phyloP scores from a whole-genome alignment of 768 basidiomycete species.

The Kwoniella botswanensis region DNA sequence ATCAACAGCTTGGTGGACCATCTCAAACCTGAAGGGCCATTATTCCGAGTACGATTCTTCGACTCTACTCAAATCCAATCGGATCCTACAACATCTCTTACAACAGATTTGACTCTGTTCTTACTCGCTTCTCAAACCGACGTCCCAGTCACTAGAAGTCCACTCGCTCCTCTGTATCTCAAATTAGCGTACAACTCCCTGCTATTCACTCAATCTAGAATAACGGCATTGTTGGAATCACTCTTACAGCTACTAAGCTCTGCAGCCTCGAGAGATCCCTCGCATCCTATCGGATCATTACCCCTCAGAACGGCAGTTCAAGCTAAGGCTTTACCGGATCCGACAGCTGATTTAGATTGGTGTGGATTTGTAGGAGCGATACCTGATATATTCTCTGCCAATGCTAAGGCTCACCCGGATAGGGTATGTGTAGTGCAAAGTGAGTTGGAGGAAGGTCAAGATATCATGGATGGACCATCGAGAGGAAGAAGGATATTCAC shows the following conservation, averaged over 20 bases:
- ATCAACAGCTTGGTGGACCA: slow-evolving; percentile 76
- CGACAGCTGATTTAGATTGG: slow-evolving; percentile 89
- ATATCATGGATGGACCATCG: slow-evolving; percentile 53
- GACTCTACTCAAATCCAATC: slow-evolving; percentile 63
- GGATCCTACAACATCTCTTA: slow-evolving; percentile 67
- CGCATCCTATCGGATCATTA: slow-evolving; percentile 75
- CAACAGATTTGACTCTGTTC: slow-evolving; percentile 92
- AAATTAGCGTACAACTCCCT: slow-evolving; percentile 93
- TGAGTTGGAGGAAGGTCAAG: slow-evolving; percentile 44
- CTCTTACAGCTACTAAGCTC: slow-evolving; percentile 71
- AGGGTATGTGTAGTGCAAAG: slow-evolving; percentile 85
- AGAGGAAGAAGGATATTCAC: slow-evolving; percentile 71
- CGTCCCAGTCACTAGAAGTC: slow-evolving; percentile 63
- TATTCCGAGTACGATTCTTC: slow-evolving; percentile 96
- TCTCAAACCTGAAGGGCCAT: slow-evolving; percentile 61
- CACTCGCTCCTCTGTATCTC: slow-evolving; percentile 73
- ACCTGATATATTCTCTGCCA: slow-evolving; percentile 88
- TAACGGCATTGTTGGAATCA: slow-evolving; percentile 80
- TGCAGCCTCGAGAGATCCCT: slow-evolving; percentile 66
- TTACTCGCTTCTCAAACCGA: slow-evolving; percentile 67
- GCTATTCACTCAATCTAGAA: slow-evolving; percentile 79
- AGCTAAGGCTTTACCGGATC: slow-evolving; percentile 74
- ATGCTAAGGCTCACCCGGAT: slow-evolving; percentile 79
- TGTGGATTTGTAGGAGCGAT: slow-evolving; percentile 97
- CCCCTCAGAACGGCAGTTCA: slow-evolving; percentile 78